Evolutionary conservation across 345 rosid species (phyloP).

Genomic region (Toxicodendron radicans): DNA sequence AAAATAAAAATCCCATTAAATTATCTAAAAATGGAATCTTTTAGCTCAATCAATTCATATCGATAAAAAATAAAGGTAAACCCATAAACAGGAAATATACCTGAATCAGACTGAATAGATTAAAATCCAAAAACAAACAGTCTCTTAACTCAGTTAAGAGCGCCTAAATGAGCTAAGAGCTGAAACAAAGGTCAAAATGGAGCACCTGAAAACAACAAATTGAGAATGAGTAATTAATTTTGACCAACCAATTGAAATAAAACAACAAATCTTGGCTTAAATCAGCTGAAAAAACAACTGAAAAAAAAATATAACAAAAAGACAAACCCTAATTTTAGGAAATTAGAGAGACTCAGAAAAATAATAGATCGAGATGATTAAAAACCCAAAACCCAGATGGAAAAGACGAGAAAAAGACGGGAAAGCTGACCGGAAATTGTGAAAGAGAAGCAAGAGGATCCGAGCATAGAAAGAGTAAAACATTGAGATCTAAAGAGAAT

Average conservation of each 20-base stretch:
- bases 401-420: background rate
- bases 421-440: conserved; percentile 35
- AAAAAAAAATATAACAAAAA: background rate
- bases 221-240: background rate
- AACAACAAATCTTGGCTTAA: background rate
- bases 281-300: background rate
- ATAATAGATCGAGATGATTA: conserved; percentile 8
- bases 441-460: conserved; percentile 33
- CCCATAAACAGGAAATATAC: conserved; percentile 20
- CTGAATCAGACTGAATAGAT: conserved; percentile 36
- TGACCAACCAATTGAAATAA: background rate
- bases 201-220: conserved; percentile 35
- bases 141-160: conserved; percentile 26
- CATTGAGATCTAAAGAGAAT: conserved; percentile 29
- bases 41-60: conserved; percentile 15
- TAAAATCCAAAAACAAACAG: conserved; percentile 11
- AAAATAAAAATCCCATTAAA: background rate
- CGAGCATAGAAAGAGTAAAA: conserved; percentile 41
- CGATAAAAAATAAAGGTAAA: background rate
- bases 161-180: conserved; percentile 41
- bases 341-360: conserved; percentile 2
- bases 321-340: conserved; percentile 19
- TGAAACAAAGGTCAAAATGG: conserved; percentile 27
- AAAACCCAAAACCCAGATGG: conserved; percentile 2
- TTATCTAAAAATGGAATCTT: conserved; percentile 10